Evolutionary conservation across 2,329 filamentous ascomycete genomes (phyloP).

Genomic region (Paracoccidioides lutzii): DNA sequence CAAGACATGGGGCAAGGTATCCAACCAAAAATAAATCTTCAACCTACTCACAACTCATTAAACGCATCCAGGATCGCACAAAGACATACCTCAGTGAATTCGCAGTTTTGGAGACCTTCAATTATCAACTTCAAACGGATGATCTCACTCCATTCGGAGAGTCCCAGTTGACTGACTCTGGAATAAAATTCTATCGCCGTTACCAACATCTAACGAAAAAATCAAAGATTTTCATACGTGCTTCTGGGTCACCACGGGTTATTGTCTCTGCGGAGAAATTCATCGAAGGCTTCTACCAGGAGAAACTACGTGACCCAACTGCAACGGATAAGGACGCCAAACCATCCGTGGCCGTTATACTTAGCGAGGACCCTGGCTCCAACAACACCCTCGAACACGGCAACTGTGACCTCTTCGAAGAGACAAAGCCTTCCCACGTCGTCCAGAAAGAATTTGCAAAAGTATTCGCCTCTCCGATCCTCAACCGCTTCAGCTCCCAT

Average conservation of each 20-base stretch:
- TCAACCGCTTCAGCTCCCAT: constrained; percentile 53
- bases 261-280: constrained; percentile 64
- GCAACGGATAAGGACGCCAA: constrained; percentile 35
- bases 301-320: constrained; percentile 33
- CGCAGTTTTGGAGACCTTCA: constrained; percentile 58
- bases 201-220: constrained; percentile 51
- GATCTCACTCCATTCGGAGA: constrained; percentile 56
- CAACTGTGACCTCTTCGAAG: constrained; percentile 58
- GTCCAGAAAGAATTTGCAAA: constrained; percentile 47
- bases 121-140: constrained; percentile 58
- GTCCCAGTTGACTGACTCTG: constrained; percentile 60
- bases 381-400: constrained; percentile 78
- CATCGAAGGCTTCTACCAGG: constrained; percentile 57
- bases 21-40: constrained; percentile 58
- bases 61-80: constrained; percentile 49
- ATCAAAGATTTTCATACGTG: constrained; percentile 56
- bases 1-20: constrained; percentile 72
- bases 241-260: constrained; percentile 57
- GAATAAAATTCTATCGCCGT: constrained; percentile 59
- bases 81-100: constrained; percentile 48
- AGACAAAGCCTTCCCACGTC: constrained; percentile 38
- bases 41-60: constrained; percentile 51
- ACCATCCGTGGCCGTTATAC: constrained; percentile 51
- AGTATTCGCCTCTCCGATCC: constrained; percentile 55
- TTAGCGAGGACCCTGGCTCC: constrained; percentile 47